A percentile compares a stretch with the other conserved stretches of the same genome.
Evolutionary conservation across 2,329 filamentous ascomycete genomes (phyloP).

Genomic region (Colletotrichum lini): DNA sequence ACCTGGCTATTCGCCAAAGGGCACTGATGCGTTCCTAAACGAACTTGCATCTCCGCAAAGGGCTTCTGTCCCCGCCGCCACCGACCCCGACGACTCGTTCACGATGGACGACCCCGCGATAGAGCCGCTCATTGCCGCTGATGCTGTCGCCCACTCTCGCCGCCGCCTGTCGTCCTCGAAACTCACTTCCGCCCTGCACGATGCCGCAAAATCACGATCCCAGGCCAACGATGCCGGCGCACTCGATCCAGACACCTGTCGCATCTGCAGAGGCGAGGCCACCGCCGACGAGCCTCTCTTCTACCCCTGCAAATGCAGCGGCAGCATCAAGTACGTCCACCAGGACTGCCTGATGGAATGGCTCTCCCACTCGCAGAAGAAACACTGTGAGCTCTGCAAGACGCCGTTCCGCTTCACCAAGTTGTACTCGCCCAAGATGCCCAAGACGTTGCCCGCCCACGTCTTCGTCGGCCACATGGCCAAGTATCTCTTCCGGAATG

Average conservation of each 20-base stretch:
- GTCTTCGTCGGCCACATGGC: slow-evolving; percentile 86
- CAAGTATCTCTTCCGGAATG: slow-evolving; percentile 78
- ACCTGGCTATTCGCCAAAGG: not conserved
- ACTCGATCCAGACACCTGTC: slow-evolving; percentile 84
- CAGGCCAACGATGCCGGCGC: slow-evolving; percentile 38
- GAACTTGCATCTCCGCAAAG: slow-evolving; percentile 16
- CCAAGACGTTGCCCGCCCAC: slow-evolving; percentile 81
- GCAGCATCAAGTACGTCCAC: slow-evolving; percentile 98
- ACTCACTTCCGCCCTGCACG: slow-evolving; percentile 13
- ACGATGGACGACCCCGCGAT: slow-evolving; percentile 46
- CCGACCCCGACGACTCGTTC: slow-evolving; percentile 28
- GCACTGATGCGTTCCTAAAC: slow-evolving; percentile 40
- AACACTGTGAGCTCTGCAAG: slow-evolving; percentile 99
- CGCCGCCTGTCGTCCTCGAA: slow-evolving; percentile 43
- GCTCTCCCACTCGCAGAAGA: slow-evolving; percentile 98
- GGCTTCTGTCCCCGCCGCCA: slow-evolving; percentile 28
- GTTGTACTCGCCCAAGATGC: slow-evolving; percentile 96
- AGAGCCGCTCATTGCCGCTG: slow-evolving; percentile 47
- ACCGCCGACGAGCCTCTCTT: slow-evolving; percentile 88
- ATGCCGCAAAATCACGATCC: slow-evolving; percentile 27
- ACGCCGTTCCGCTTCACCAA: slow-evolving; percentile 98
- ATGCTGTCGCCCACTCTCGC: slow-evolving; percentile 49
- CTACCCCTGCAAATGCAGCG: slow-evolving; percentile 98
- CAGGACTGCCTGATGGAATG: slow-evolving; percentile 99
- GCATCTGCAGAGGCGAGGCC: slow-evolving; percentile 94